Evolutionary conservation across 2,329 filamentous ascomycete genomes (phyloP), one percentile per base, ranked within the genome.

Genomic region (Paracoccidioides lutzii): DNA sequence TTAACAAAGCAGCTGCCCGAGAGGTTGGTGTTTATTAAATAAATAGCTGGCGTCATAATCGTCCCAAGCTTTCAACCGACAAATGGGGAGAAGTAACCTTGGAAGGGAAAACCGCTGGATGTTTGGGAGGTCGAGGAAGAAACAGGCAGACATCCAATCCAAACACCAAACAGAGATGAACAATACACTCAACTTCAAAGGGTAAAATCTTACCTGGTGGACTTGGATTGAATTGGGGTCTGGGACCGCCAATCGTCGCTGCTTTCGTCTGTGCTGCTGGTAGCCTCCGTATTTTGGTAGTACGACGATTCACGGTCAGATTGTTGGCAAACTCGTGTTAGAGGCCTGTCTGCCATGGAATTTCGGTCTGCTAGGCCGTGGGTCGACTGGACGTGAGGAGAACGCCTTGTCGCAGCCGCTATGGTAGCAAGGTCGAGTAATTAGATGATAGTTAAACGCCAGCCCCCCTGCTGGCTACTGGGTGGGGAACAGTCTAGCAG

Each of bases 161-260:
- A 49, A 37, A 12, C 46, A 35, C 46, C 30, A 42, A 15, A 40
- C 35, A 22, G 40, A 28, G 30, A 45, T 33, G 22, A 41, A 40
- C 10, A 32, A 41, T n/a, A 51, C 15, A 44, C 38, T 32, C 43
- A 15, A 37, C 10, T 22, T 46, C 37, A 33, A 55, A 32, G 46
- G 30, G 9, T 22, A 9, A 40, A 35, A 35, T n/a, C 54, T 51
- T 55, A 58, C 57, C 55, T 57, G 40, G 53, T 52, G 43, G 46
- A 53, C 55, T 53, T 56, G 22, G 40, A 56, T 53, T 41, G 53
- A 33, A 35, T 49, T 44, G 56, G 57, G 22, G 54, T 59, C 42
- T 57, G 52, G 33, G 57, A 57, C 54, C 58, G 59, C 61, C 61
- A 62, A 59, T 61, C 56, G 59, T 59, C 60, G 50, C 56, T 57